A percentile compares a stretch with the other conserved stretches of the same genome.
phyloP scores from a whole-genome alignment of 129 eudicot species.

The Centella asiatica region DNA sequence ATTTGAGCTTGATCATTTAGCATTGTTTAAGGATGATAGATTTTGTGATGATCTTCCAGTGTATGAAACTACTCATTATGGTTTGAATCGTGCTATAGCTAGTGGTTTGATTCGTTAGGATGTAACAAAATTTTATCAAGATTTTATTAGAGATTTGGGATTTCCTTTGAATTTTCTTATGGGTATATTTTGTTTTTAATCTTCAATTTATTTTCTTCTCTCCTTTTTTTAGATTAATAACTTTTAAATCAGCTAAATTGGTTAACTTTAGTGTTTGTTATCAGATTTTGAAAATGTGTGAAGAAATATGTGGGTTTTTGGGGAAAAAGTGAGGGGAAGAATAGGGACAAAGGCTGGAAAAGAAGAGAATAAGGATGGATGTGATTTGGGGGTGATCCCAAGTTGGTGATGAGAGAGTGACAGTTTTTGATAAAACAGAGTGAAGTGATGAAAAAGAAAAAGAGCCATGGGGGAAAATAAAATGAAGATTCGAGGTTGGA shows the following conservation, averaged over 20 bases:
- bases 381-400: constrained; percentile 19
- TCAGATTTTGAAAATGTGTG: background rate
- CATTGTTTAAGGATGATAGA: constrained; percentile 29
- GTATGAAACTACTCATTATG: constrained; percentile 55
- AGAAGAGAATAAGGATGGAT: constrained; percentile 18
- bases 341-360: constrained; percentile 40
- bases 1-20: constrained; percentile 68
- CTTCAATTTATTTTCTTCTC: too few species aligned
- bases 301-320: constrained; percentile 1
- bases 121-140: background rate
- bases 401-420: constrained; percentile 20
- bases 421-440: constrained; percentile 22
- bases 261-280: too few species aligned
- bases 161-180: background rate
- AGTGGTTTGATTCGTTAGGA: constrained; percentile 39
- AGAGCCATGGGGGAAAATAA: background rate
- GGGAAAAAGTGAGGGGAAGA: constrained; percentile 12
- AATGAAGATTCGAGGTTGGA: constrained; percentile 27
- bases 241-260: too few species aligned
- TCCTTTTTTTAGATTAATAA: too few species aligned
- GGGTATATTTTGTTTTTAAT: background rate
- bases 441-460: constrained; percentile 3
- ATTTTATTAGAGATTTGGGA: background rate
- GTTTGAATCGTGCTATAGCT: constrained; percentile 54
- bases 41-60: constrained; percentile 73